Base-by-base conservation (phyloP, 2,329 filamentous ascomycete species). In the Arthroderma uncinatum region DNA sequence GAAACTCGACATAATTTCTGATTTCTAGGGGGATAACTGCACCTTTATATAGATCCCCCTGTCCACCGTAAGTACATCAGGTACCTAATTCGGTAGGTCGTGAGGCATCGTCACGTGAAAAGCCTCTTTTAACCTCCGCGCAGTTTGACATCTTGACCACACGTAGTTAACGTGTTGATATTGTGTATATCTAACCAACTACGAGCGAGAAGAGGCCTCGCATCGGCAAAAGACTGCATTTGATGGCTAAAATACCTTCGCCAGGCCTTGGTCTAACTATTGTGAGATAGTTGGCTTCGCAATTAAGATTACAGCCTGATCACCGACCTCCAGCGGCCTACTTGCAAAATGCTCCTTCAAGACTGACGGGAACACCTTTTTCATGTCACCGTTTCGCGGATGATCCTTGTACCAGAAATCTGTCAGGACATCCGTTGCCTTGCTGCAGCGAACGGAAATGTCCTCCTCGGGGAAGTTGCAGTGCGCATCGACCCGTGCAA, bases 401-500 rank as follows among this genome's bases (percentile, higher is more conserved):
- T 55, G 39, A 16, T 40, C 40, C 25, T 42, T 47, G n/a, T 50
- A 55, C 40, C 42, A 50, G n/a, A 55, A 33, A 16, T 47, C 42
- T 14, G 53, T 47, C 7, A 58, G 30, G 28, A 55, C 16, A 9
- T 58, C 42, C 30, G 44, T n/a, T 12, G 44, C 44, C 21, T 42
- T 42, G 39, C n/a, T 42, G 16, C 39, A 42, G n/a, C 39, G 39
- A 9, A 42, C 39, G 8, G 56, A 21, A 14, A 30, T 16, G 44
- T 28, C 23, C 4, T 50, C 33, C 21, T 54, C 16, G 5, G 57
- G 19, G 28, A 36, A 37, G 16, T 30, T 23, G 9, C 39, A 23
- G 16, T 58, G 14, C 4, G 40, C 28, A 30, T 28, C 47, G 36
- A 55, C 33, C n/a, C 57, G 42, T 8, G 25, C 37, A 9, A 44